Evolutionary conservation across 1,284 basidiomycete species (phyloP), one percentile per base, ranked within the genome.

Genomic region (Malassezia restricta): DNA sequence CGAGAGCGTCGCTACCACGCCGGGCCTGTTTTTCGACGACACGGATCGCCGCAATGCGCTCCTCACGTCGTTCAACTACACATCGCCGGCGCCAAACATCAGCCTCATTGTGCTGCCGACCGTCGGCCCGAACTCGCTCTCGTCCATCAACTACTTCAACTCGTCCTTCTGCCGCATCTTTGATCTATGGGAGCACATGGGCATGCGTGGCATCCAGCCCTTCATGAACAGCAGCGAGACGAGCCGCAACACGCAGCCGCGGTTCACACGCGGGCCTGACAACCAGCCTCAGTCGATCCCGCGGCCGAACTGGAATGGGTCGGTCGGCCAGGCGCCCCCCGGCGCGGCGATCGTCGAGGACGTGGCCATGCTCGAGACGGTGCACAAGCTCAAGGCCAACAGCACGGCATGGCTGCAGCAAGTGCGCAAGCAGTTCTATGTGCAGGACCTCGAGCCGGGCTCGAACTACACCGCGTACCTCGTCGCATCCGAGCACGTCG

Each of bases 401-500:
- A 15, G 11, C 11, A 35, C 20, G 41, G 38, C 17, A 12, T 61
- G 11, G 11, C 15, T 35, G 33, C 1, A 47, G 57, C 35, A 65
- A 46, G 20, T 56, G 37, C 50, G 71, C 58, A 51, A 37, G 11
- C 63, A 68, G 40, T 63, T 61, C 32, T 17, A 57, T 8, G 52
- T 74, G 12, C 31, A 40, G 1, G 65, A 61, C 7, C 59, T 76
- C 12, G 51, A 57, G 12, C 35, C 56, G 1, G 68, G 56, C 7
- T 64, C 59, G 30, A 76, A 75, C 46, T 76, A 76, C 44, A 74
- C 75, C 0, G 63, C 70, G 2, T 75, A 74, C 74, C 59, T 76
- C 27, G 49, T 71, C 37, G 62, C 60, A 12, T 64, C 54, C 6
- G 31, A 43, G 14, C 47, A 59, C 29, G 54, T 48, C 15, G 33